A percentile compares a stretch with the other conserved stretches of the same genome.
Conservation (phyloP, 1,284 basidiomycete genomes). For the Violaceomyces palustris region DNA sequence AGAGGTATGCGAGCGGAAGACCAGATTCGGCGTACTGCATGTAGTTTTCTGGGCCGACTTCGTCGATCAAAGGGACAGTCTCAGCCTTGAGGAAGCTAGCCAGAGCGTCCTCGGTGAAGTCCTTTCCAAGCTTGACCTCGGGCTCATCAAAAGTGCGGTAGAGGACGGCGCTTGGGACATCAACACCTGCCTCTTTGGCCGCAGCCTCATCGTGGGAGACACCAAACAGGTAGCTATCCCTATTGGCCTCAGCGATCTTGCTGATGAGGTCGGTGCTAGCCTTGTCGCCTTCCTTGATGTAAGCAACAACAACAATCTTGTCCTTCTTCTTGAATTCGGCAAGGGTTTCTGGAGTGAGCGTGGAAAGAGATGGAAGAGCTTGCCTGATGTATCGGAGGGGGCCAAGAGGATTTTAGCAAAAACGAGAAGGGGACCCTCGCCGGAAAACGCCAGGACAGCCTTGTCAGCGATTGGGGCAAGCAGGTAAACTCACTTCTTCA, state of each 20-base stretch:
- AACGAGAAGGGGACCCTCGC: too few species aligned
- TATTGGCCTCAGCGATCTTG: conserved; percentile 74
- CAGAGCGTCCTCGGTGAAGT: conserved; percentile 59
- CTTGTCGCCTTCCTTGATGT: conserved; percentile 67
- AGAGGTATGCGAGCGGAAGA: conserved; percentile 90
- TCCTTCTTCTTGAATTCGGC: conserved; percentile 83
- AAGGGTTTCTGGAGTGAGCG: conserved; percentile 69
- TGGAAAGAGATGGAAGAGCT: conserved; percentile 86
- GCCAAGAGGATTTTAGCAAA: conserved; percentile 1
- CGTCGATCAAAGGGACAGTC: conserved; percentile 81
- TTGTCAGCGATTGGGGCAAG: too few species aligned
- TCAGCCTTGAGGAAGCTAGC: conserved; percentile 67
- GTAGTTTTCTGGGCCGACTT: conserved; percentile 94
- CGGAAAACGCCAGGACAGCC: too few species aligned
- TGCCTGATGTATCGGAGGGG: too few species aligned
- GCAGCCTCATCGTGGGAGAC: conserved; percentile 62
- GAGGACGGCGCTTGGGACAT: conserved; percentile 76
- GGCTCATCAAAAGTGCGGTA: conserved; percentile 91
- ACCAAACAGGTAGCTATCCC: conserved; percentile 92
- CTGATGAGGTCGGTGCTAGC: conserved; percentile 62
- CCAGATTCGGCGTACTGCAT: conserved; percentile 72
- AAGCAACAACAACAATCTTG: conserved; percentile 85
- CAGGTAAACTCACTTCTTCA: too few species aligned
- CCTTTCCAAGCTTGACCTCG: conserved; percentile 58
- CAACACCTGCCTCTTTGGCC: conserved; percentile 65